phyloP scores from a whole-genome alignment of 371 early-diverging fungal species.

The Zychaea mexicana region DNA sequence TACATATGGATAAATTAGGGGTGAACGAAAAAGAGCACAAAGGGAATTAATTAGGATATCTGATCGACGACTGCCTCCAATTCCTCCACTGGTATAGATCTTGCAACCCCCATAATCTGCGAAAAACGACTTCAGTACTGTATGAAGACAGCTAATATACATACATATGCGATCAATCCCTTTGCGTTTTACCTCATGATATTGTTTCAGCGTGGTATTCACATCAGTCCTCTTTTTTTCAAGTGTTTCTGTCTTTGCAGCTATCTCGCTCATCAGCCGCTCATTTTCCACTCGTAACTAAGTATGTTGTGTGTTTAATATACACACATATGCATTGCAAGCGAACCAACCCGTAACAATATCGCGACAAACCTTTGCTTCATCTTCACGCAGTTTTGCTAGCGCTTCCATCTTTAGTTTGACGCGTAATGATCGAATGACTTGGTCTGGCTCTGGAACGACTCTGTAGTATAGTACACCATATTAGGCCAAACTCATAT shows the following conservation, averaged over 20 bases:
- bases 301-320: neutral
- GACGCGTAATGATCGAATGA: conserved; percentile 12
- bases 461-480: neutral
- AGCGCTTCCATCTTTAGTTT: conserved; percentile 15
- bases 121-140: too few species aligned
- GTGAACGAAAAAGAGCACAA: neutral
- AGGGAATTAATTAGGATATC: neutral
- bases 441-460: conserved; percentile 10
- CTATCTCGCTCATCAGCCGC: conserved; percentile 7
- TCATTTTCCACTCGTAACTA: conserved; percentile 13
- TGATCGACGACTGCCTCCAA: neutral
- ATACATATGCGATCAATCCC: neutral
- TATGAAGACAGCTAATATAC: too few species aligned
- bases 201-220: neutral
- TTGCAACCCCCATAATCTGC: neutral
- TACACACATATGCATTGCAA: too few species aligned
- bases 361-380: conserved; percentile 13
- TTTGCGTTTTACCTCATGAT: neutral
- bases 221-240: neutral
- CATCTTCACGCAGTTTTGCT: conserved; percentile 2
- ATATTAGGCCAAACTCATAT: neutral
- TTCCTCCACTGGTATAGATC: neutral
- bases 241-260: neutral
- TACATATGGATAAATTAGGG: neutral
- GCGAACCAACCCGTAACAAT: too few species aligned